Evolutionary conservation across 306 rosid species (phyloP), one percentile per base, ranked within the genome.

Genomic region (Cicer chorassanicum): DNA sequence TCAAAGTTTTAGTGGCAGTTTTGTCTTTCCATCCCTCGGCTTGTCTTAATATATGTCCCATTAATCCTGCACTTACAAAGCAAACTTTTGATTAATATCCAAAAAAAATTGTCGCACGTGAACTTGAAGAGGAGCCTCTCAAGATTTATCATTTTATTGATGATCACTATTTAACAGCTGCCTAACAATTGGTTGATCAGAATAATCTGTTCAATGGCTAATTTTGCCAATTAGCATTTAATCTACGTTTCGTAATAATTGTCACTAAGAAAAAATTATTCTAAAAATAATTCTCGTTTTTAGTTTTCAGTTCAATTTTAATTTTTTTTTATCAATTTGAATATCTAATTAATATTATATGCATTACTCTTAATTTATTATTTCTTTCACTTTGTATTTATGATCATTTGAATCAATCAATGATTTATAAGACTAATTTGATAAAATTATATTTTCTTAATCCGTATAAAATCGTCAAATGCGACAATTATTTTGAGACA

Each of bases 1-100:
- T 72, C 40, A 40, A 75, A 56, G 19, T 60, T 72, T 9, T 63
- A 57, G 40, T 67, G 66, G 61, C 68, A 66, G 42, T 59, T 50
- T 46, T 78, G 74, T 75, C 44, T 78, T 71, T 72, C 75, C 53
- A 75, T 75, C 53, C 84, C 77, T 15, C 14, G 66, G 77, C 50
- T 80, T 81, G 83, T 86, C 86, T 69, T 77, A 72, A 79, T 78
- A 60, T 63, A 29, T 79, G 81, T 82, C 85, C 73, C 78, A 45
- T 61, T 77, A 75, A 59, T 65, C 53, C 55, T 59, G 40, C 63
- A 75, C 78, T 78, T 60, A 62, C 51, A 49, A 72, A 70, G 13
- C 15, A 51, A 44, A 14, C 75, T 74, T 46, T 80, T 75, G 18
- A 72, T 82, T 73, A 68, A 38, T 72, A 55, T 72, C 53, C 38